These are phyloP conservation scores for Colletotrichum tabaci DNA, from an alignment of 2,329 filamentous ascomycete genomes.

Conservation along the genomic window DNA sequence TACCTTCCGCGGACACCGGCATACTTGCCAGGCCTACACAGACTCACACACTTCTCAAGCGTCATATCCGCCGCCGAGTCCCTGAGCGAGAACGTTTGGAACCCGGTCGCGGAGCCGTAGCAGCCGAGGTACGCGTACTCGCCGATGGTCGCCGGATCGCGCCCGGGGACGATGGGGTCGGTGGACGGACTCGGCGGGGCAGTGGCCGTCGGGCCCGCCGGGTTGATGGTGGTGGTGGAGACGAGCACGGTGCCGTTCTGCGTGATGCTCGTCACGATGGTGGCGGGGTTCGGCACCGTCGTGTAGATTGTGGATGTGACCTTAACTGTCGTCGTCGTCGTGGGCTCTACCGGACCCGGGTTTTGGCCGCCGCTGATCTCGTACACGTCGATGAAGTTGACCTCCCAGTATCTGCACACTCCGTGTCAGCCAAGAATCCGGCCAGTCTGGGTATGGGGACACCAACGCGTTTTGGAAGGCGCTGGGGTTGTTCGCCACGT, in stretches of 20 bases:
- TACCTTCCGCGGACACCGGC: slow-evolving; percentile 56
- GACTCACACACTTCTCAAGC: slow-evolving; percentile 55
- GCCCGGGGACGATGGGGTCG: slow-evolving; percentile 42
- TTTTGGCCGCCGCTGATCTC: slow-evolving; percentile 41
- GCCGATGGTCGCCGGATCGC: slow-evolving; percentile 52
- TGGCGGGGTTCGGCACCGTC: slow-evolving; percentile 45
- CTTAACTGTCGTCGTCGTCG: slow-evolving; percentile 48
- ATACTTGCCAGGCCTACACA: slow-evolving; percentile 55
- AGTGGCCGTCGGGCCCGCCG: slow-evolving; percentile 13
- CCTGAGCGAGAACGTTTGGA: slow-evolving; percentile 53
- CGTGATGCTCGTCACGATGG: slow-evolving; percentile 17
- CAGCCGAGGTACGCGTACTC: slow-evolving; percentile 57
- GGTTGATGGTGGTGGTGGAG: slow-evolving; percentile 18
- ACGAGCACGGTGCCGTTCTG: slow-evolving; percentile 28
- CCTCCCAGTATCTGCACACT: slow-evolving; percentile 62
- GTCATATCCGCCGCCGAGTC: slow-evolving; percentile 56
- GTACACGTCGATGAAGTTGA: slow-evolving; percentile 69
- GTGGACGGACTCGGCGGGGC: slow-evolving; percentile 30
- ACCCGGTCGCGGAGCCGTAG: slow-evolving; percentile 56
- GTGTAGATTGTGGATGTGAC: slow-evolving; percentile 47
- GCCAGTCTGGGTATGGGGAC: slow-evolving; percentile 12
- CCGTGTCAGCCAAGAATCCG: neutral
- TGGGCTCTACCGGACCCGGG: slow-evolving; percentile 42
- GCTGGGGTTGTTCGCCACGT: slow-evolving; percentile 61
- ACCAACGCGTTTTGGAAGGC: slow-evolving; percentile 58